These are phyloP conservation scores for Calophaca sinica DNA, from an alignment of 306 rosid genomes.

Conservation along the genomic window DNA sequence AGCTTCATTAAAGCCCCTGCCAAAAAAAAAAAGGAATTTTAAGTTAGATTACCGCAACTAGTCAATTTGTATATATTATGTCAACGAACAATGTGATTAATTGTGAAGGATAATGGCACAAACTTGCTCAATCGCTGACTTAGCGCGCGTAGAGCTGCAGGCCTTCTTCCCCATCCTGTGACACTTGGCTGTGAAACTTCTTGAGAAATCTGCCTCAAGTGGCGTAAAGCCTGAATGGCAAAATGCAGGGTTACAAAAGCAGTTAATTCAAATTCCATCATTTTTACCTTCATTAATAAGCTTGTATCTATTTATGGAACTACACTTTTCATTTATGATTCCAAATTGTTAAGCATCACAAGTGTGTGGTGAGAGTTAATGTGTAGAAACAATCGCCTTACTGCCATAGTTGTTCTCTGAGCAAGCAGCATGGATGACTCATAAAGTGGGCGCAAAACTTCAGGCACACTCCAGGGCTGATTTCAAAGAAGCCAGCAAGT, in stretches of 20 bases:
- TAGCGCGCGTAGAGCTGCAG: conserved; percentile 87
- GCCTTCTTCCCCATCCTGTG: conserved; percentile 94
- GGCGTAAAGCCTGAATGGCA: conserved; percentile 79
- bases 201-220: conserved; percentile 94
- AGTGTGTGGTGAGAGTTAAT: not conserved
- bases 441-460: conserved; percentile 92
- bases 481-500: conserved; percentile 41
- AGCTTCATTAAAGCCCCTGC: conserved; percentile 98
- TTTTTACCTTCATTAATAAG: not conserved
- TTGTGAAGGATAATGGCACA: conserved; percentile 30
- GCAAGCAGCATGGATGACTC: conserved; percentile 92
- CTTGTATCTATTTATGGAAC: not conserved
- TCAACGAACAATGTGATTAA: conserved; percentile 8
- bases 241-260: conserved; percentile 24
- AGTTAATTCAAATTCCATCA: conserved; percentile 19
- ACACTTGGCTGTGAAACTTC: conserved; percentile 94
- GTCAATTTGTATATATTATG: not conserved
- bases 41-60: not conserved
- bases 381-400: conserved; percentile 49
- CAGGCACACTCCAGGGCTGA: conserved; percentile 99
- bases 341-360: conserved; percentile 20
- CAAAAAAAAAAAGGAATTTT: not conserved
- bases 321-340: not conserved
- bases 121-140: conserved; percentile 92
- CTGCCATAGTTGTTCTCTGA: conserved; percentile 94